Evolutionary conservation across 345 rosid genomes (phyloP), one percentile per base, ranked within the genome.

Genomic region (Barbarea vulgaris): DNA sequence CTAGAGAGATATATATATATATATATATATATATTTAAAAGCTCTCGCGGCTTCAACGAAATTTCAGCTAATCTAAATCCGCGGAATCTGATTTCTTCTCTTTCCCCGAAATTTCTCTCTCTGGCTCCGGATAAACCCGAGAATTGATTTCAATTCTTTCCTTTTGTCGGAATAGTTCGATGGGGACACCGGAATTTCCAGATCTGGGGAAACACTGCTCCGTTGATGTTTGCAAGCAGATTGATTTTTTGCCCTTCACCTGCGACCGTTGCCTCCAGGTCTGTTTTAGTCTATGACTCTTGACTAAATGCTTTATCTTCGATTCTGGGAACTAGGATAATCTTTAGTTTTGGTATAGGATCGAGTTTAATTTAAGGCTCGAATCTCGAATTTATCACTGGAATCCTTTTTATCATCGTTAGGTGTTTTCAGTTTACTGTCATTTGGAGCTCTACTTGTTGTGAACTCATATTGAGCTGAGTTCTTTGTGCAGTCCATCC

Each of bases 121-220:
- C n/a, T n/a, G n/a, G 21, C 21, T 41, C 65, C 72, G 15, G 13
- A 22, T 13, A 44, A 71, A 39, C 65, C 57, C 34, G 17, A 3
- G 14, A 70, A 18, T 33, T 28, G 39, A 14, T 47, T 46, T 48
- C 27, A 44, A 12, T 13, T 17, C 30, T 59, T 58, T 47, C 24
- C 53, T 64, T 17, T n/a, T 12, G 46, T 75, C 61, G 31, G 60
- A 21, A 34, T 57, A 13, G 31, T 59, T 34, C 10, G 19, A 91
- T 94, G 98, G 98, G 97, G 27, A 94, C 98, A 17, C 98, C 97
- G 4, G 88, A 88, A 65, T 94, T 91, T 73, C 98, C 98, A 66
- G 88, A 91, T 88, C 96, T 94, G 18, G 98, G 98, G 21, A 88
- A 85, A 81, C 98, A 94, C 76, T 94, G 96, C 83, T 82, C 84